Conservation (phyloP, 306 rosid genomes). For the Potentilla sterilis region DNA sequence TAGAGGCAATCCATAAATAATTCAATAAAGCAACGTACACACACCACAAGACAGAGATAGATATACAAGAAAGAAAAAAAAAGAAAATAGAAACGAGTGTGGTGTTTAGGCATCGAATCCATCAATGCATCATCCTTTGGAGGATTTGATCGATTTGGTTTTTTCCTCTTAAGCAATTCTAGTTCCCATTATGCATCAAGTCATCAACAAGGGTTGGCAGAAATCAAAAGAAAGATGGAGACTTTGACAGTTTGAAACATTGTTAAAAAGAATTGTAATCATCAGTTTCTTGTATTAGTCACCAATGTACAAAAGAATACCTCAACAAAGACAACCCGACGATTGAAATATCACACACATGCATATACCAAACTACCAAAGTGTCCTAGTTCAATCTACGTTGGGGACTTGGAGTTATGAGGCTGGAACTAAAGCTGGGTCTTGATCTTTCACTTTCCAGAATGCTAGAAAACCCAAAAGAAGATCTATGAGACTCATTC, state of each 20-base stretch:
- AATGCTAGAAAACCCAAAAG: conserved; percentile 32
- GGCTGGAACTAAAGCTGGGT: conserved; percentile 26
- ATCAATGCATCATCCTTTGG: too few relatives aligned
- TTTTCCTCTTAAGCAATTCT: not conserved
- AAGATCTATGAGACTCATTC: conserved; percentile 57
- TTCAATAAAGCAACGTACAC: too few relatives aligned
- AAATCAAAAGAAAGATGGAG: not conserved
- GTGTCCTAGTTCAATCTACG: not conserved
- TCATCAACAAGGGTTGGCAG: not conserved
- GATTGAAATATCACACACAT: not conserved
- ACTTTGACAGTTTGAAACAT: not conserved
- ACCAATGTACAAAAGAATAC: conserved; percentile 1
- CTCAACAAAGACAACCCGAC: not conserved
- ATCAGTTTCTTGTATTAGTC: not conserved
- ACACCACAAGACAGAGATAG: too few relatives aligned
- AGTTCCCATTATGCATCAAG: not conserved
- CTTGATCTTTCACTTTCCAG: conserved; percentile 38
- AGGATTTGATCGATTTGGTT: too few relatives aligned
- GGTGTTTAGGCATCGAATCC: too few relatives aligned
- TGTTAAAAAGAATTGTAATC: not conserved
- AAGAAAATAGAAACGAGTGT: too few relatives aligned
- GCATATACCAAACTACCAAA: not conserved
- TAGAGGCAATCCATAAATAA: too few relatives aligned
- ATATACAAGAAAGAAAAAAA: too few relatives aligned
- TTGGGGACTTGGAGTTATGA: not conserved